phyloP scores from a whole-genome alignment of 164 flowering plant species.

The Cinnamomum micranthum region DNA sequence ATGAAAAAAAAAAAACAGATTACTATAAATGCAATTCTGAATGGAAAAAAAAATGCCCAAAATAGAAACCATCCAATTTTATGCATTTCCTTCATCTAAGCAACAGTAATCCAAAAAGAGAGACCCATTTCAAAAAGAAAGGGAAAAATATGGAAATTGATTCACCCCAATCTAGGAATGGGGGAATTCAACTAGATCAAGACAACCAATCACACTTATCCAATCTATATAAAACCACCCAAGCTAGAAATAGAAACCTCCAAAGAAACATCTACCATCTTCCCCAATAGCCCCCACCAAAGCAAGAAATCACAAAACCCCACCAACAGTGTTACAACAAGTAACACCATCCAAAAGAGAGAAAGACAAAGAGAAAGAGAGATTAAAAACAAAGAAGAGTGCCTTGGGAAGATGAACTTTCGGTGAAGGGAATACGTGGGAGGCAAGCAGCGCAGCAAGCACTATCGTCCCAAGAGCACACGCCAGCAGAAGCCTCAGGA shows the following conservation, averaged over 20 bases:
- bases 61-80: too few species aligned
- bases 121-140: too few species aligned
- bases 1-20: too few species aligned
- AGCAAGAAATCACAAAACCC: not conserved
- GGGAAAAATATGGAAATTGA: too few species aligned
- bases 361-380: not conserved
- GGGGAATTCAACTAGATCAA: too few species aligned
- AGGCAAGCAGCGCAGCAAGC: slow-evolving; percentile 49
- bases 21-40: too few species aligned
- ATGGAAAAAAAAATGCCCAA: too few species aligned
- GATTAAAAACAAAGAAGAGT: not conserved
- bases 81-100: too few species aligned
- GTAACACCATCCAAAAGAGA: not conserved
- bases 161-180: too few species aligned
- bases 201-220: not conserved
- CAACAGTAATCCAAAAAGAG: too few species aligned
- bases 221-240: not conserved
- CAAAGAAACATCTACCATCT: not conserved
- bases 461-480: slow-evolving; percentile 55
- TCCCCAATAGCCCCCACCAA: not conserved
- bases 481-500: slow-evolving; percentile 44
- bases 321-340: not conserved
- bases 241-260: not conserved
- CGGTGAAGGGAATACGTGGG: slow-evolving; percentile 44
- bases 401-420: slow-evolving; percentile 49